Conservation (phyloP, 371 early-diverging fungal species). For the Chytridium lagenaria region DNA sequence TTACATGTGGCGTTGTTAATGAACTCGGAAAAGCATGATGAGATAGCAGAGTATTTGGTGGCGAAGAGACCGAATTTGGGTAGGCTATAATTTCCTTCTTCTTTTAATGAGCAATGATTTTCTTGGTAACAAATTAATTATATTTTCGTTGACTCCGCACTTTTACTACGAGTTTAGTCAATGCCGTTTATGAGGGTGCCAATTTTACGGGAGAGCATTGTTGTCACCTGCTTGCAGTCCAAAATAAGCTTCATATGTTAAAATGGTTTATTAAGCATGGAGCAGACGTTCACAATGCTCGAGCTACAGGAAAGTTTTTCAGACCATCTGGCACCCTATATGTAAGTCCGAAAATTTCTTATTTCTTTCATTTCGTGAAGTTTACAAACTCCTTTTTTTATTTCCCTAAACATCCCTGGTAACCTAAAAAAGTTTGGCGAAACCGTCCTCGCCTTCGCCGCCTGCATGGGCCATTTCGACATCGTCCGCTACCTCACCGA, state of each 20-base stretch:
- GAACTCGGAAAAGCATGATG: conserved; percentile 3
- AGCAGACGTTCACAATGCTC: conserved; percentile 27
- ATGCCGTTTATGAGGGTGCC: conserved; percentile 26
- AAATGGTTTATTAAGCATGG: conserved; percentile 12
- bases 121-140: too few relatives aligned
- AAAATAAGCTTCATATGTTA: background rate
- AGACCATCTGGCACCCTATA: background rate
- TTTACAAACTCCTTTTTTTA: background rate
- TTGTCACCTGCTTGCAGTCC: conserved; percentile 29
- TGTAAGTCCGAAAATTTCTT: conserved; percentile 16
- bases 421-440: conserved; percentile 28
- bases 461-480: conserved; percentile 29
- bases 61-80: background rate
- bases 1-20: conserved; percentile 6
- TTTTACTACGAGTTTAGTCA: too few relatives aligned
- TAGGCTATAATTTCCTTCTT: background rate
- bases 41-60: background rate
- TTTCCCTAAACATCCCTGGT: too few relatives aligned
- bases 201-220: conserved; percentile 30
- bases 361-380: background rate
- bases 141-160: too few relatives aligned
- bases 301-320: conserved; percentile 32
- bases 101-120: background rate
- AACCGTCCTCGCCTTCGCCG: conserved; percentile 37
- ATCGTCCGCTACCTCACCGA: conserved; percentile 37